phyloP scores from a whole-genome alignment of 2,329 filamentous ascomycete genomes.

The Aspergillus pseudonomiae region DNA sequence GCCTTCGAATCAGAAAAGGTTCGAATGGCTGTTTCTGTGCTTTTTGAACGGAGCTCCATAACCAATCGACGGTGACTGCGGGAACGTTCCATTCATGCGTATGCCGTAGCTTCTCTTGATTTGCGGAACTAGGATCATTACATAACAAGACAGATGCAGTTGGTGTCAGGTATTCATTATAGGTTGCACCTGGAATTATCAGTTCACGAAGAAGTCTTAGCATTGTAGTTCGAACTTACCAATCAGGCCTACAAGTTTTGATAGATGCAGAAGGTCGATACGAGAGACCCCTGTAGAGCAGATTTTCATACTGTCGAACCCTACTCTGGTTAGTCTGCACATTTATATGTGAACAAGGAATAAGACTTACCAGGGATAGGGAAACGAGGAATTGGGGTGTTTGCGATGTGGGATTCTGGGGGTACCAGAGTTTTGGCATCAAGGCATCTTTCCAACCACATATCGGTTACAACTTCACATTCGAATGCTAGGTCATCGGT shows the following conservation, averaged over 20 bases:
- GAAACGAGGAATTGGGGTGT: slow-evolving; percentile 73
- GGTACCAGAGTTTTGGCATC: slow-evolving; percentile 72
- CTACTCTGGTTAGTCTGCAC: slow-evolving; percentile 38
- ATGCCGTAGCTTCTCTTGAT: slow-evolving; percentile 75
- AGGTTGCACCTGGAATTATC: slow-evolving; percentile 63
- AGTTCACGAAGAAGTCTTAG: slow-evolving; percentile 19
- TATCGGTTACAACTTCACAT: slow-evolving; percentile 72
- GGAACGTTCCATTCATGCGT: slow-evolving; percentile 76
- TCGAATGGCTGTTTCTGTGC: slow-evolving; percentile 53
- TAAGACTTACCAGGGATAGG: slow-evolving; percentile 52
- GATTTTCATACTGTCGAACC: slow-evolving; percentile 70
- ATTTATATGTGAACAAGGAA: too few relatives aligned
- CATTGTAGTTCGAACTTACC: slow-evolving; percentile 46
- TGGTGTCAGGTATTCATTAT: slow-evolving; percentile 74
- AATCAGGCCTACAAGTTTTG: slow-evolving; percentile 73
- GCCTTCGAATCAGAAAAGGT: slow-evolving; percentile 45
- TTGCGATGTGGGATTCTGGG: slow-evolving; percentile 71
- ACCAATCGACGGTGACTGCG: slow-evolving; percentile 79
- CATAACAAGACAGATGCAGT: slow-evolving; percentile 79
- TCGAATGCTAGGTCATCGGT: slow-evolving; percentile 45
- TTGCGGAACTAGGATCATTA: slow-evolving; percentile 55
- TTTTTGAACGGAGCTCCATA: slow-evolving; percentile 74
- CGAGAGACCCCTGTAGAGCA: slow-evolving; percentile 82
- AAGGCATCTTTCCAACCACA: slow-evolving; percentile 90
- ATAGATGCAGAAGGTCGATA: slow-evolving; percentile 82